Base-by-base conservation (phyloP, 208 protist genomes). In the Plasmodiophora brassicae region DNA sequence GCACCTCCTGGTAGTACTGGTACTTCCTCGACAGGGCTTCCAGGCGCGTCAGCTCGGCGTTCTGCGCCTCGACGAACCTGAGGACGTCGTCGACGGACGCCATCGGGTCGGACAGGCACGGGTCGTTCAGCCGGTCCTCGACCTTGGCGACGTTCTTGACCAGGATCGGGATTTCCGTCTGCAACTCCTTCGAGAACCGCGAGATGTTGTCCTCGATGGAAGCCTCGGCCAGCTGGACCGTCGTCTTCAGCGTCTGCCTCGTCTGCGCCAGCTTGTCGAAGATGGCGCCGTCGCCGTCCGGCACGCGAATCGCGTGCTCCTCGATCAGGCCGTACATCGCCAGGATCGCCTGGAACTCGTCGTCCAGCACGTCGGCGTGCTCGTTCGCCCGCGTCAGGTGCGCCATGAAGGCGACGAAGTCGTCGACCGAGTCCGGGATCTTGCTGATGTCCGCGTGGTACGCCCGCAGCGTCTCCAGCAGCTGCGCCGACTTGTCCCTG, bases 171-270 rank as follows among this genome's bases (percentile, higher is more conserved):
- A 32, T 78, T 32, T 78, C 65, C n/a, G 14, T 78, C 5, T 5
- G 32, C 41, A 78, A 32, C 41, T 78, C 65, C 5, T 32, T 78
- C 32, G 32, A 44, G n/a, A 78, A 78, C 65, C 65, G 5, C 10
- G 65, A 14, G n/a, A 78, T 78, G 41, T 78, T 78, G 65, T 78
- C 65, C n/a, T 78, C 65, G 41, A 78, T 78, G 41, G 65, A 78
- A 44, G 65, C 5, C 65, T 78, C 65, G 20, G 65, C 32, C 10
- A 78, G 65, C 5, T n/a, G 41, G 32, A 78, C n/a, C n/a, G 65
- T 78, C 10, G 65, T 78, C 41, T 78, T 78, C 41, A 78, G n/a
- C 20, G 65, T 78, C 41, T 78, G 65, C 5, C 65, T 5, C 10
- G 65, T 32, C 65, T 78, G 65, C 5, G 65, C n/a, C n/a, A 78